These are phyloP conservation scores for Dryas drummondii DNA, from an alignment of 306 rosid species.

Conservation along the genomic window DNA sequence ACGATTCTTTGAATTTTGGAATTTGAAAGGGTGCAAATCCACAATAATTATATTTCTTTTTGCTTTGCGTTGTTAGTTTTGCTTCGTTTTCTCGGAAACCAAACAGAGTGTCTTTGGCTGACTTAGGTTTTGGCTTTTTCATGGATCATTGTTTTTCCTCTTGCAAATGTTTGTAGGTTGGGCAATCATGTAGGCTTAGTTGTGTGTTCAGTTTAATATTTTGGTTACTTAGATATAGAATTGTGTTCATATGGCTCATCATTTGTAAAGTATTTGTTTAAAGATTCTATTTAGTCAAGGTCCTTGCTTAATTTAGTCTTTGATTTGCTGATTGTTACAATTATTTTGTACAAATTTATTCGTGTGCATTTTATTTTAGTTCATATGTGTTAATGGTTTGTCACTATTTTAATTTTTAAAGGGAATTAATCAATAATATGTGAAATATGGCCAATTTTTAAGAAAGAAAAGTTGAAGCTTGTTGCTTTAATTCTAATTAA, in stretches of 20 bases:
- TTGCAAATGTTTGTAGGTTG: not conserved
- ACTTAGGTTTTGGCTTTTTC: not conserved
- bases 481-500: not conserved
- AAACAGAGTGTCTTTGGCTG: not conserved
- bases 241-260: no score
- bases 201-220: no score
- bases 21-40: not conserved
- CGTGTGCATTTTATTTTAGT: not conserved
- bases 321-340: no score
- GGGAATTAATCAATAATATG: not conserved
- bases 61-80: not conserved
- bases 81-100: not conserved
- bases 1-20: not conserved
- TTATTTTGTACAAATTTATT: not conserved
- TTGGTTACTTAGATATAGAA: no score
- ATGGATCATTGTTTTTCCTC: not conserved
- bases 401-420: not conserved
- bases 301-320: not conserved
- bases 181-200: no score
- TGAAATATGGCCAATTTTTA: not conserved
- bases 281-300: not conserved
- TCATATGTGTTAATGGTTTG: not conserved
- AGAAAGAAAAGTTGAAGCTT: no score
- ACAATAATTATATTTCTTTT: not conserved
- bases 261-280: no score